Conservation (phyloP, 2,329 filamentous ascomycete species). For the Cladosporium sphaerospermum region DNA sequence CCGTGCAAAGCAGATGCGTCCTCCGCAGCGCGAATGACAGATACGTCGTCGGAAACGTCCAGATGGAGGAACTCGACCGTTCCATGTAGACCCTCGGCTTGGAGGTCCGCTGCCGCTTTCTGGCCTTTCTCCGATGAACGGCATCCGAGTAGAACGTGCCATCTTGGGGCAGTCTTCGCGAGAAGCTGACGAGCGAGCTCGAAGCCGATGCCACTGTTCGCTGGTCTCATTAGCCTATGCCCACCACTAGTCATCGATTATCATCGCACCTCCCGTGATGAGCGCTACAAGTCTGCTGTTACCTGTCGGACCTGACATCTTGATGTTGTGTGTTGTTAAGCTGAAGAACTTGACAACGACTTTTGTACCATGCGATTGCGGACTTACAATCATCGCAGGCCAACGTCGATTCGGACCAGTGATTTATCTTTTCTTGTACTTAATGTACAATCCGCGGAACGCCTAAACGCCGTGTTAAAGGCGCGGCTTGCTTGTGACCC, state of each 20-base stretch:
- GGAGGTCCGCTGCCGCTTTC: constrained; percentile 25
- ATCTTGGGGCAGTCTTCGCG: constrained; percentile 15
- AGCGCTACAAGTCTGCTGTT: constrained; percentile 28
- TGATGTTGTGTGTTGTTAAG: too few species aligned
- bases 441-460: too few species aligned
- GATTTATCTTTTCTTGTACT: too few species aligned
- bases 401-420: too few species aligned
- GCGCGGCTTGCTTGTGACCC: too few species aligned
- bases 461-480: too few species aligned
- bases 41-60: constrained; percentile 21
- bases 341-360: too few species aligned
- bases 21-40: constrained; percentile 21
- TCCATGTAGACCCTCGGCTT: constrained; percentile 16
- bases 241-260: neutral
- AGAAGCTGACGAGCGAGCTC: constrained; percentile 37
- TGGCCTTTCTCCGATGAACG: constrained; percentile 36
- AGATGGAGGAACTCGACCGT: constrained; percentile 22
- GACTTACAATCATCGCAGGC: too few species aligned
- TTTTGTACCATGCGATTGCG: too few species aligned
- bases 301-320: too few species aligned
- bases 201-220: constrained; percentile 44
- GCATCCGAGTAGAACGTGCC: constrained; percentile 35
- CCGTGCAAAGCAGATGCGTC: constrained; percentile 16
- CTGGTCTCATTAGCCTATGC: constrained; percentile 2
- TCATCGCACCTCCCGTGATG: constrained; percentile 30